Conservation (phyloP, 2,329 filamentous ascomycete genomes). For the Pochonia chlamydosporia region DNA sequence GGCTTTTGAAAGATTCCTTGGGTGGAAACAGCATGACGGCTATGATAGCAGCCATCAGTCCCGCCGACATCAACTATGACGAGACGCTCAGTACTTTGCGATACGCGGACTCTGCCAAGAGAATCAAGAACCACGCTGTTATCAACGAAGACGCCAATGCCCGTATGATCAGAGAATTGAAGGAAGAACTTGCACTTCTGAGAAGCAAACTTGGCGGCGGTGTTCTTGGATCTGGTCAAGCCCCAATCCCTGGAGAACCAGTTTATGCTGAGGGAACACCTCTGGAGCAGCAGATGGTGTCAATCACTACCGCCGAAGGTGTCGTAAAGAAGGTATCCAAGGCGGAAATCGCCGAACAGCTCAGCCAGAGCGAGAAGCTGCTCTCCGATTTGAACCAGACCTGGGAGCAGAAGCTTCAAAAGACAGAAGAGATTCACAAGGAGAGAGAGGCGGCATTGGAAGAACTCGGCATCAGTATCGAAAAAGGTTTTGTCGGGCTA, state of each 20-base stretch:
- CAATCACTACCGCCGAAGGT: constrained; percentile 81
- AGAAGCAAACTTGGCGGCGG: constrained; percentile 75
- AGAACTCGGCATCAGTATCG: constrained; percentile 96
- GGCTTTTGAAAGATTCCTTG: constrained; percentile 92
- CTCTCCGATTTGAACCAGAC: constrained; percentile 96
- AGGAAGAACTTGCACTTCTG: constrained; percentile 84
- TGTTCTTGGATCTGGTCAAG: constrained; percentile 37
- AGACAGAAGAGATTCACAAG: constrained; percentile 96
- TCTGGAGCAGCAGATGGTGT: constrained; percentile 91
- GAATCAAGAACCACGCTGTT: constrained; percentile 99
- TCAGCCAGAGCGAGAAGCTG: constrained; percentile 93
- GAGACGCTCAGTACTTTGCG: constrained; percentile 92
- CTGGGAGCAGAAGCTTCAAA: constrained; percentile 93
- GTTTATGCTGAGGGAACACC: constrained; percentile 91
- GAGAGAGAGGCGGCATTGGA: constrained; percentile 92
- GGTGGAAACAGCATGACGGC: constrained; percentile 99
- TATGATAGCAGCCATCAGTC: constrained; percentile 98
- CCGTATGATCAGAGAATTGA: constrained; percentile 96
- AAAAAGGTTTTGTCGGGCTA: constrained; percentile 93
- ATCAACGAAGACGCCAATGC: constrained; percentile 99
- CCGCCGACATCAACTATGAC: constrained; percentile 98
- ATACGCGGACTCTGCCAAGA: constrained; percentile 95
- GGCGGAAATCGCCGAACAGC: constrained; percentile 93
- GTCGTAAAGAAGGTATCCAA: constrained; percentile 93
- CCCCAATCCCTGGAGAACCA: constrained; percentile 59